phyloP scores from a whole-genome alignment of 2,329 filamentous ascomycete genomes.

The Colletotrichum musicola region DNA sequence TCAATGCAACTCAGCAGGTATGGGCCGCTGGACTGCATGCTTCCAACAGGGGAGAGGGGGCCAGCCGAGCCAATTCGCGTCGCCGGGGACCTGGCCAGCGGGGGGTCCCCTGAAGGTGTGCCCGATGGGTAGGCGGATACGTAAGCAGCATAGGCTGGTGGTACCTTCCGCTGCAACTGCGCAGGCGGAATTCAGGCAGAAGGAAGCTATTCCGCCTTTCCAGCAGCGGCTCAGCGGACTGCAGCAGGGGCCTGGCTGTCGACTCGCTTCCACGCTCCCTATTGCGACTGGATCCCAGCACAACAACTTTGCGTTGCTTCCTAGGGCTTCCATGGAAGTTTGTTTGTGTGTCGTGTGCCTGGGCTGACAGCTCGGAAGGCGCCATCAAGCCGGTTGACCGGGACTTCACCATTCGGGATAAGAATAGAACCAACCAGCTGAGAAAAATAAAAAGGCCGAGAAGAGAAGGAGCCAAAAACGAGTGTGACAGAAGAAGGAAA shows the following conservation, averaged over 20 bases:
- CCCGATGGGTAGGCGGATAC: too few species aligned
- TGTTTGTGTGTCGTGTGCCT: not conserved
- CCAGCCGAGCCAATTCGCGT: slow-evolving; percentile 8
- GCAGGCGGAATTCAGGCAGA: slow-evolving; percentile 8
- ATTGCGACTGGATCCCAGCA: too few species aligned
- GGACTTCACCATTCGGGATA: not conserved
- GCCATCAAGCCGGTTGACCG: not conserved
- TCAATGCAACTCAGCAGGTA: not conserved
- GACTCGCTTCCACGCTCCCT: too few species aligned
- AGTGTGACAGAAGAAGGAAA: not conserved
- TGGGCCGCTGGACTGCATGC: not conserved
- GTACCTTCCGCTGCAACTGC: slow-evolving; percentile 3
- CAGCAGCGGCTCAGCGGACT: too few species aligned
- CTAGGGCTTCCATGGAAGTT: too few species aligned
- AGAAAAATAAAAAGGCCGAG: not conserved
- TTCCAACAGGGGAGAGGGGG: too few species aligned
- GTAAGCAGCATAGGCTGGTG: too few species aligned
- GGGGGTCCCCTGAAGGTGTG: not conserved
- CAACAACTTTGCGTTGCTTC: too few species aligned
- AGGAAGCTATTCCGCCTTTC: not conserved
- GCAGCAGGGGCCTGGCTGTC: too few species aligned
- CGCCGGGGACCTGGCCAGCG: slow-evolving; percentile 1
- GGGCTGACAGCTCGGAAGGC: not conserved
- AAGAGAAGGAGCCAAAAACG: not conserved
- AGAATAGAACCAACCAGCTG: not conserved